These are phyloP conservation scores for Ichthyophthirius multifiliis DNA, from an alignment of 169 alveolate species.

Conservation along the genomic window DNA sequence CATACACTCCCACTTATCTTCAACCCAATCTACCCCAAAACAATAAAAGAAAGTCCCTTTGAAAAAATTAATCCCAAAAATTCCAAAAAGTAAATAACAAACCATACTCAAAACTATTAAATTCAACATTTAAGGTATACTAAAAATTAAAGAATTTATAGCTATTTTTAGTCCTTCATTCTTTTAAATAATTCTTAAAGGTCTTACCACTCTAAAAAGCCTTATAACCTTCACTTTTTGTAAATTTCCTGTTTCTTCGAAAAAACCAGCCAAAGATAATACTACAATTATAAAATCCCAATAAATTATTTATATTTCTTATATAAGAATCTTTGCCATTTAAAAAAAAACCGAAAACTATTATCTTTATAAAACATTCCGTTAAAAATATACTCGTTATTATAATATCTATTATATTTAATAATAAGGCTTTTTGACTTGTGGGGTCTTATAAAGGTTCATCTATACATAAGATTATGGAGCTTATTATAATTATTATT, in stretches of 20 bases:
- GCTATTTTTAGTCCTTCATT: conserved; percentile 66
- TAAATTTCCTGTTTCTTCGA: background rate
- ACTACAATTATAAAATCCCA: background rate
- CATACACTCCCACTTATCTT: conserved; percentile 25
- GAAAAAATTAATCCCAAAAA: conserved; percentile 50
- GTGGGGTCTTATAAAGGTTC: background rate
- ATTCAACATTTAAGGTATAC: conserved; percentile 50
- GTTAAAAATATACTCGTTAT: background rate
- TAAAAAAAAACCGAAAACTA: background rate
- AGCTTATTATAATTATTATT: background rate
- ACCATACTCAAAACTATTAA: conserved; percentile 41
- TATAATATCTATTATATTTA: background rate
- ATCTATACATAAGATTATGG: background rate
- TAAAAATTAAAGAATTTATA: conserved; percentile 40
- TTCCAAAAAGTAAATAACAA: conserved; percentile 58
- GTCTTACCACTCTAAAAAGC: conserved; percentile 52
- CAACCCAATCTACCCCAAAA: background rate
- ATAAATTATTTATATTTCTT: background rate
- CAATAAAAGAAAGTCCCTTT: conserved; percentile 39
- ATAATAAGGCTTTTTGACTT: no score
- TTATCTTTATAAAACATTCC: background rate
- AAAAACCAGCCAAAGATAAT: background rate
- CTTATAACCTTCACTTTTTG: conserved; percentile 50
- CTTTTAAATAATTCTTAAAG: conserved; percentile 57
- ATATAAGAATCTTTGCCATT: background rate